Conservation (phyloP, 495 filamentous ascomycete species). For the Neurospora sp. region DNA sequence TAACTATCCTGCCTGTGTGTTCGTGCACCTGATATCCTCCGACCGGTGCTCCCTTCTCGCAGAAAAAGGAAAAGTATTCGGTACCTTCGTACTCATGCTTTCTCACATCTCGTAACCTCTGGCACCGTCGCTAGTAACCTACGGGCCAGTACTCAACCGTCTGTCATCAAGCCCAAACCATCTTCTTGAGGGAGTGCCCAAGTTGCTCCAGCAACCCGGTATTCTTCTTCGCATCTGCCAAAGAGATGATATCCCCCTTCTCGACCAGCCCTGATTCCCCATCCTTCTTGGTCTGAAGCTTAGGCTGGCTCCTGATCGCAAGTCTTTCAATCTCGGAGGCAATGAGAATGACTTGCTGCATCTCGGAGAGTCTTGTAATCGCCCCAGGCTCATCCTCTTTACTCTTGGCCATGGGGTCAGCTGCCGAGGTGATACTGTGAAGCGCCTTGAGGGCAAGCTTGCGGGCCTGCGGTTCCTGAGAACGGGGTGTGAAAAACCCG, state of each 20-base stretch:
- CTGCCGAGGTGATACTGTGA: conserved; percentile 41
- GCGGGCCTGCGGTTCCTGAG: conserved; percentile 16
- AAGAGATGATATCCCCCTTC: conserved; percentile 65
- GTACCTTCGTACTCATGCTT: background rate
- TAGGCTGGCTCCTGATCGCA: conserved; percentile 26
- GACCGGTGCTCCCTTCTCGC: background rate
- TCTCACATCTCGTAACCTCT: background rate
- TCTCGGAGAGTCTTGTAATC: conserved; percentile 46
- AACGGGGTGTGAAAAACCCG: conserved; percentile 17
- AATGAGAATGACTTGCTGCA: conserved; percentile 59
- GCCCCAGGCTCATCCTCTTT: conserved; percentile 18
- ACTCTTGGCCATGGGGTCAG: conserved; percentile 29
- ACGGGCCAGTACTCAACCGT: background rate
- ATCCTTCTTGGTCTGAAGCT: conserved; percentile 11
- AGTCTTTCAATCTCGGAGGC: conserved; percentile 50
- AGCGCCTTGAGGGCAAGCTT: conserved; percentile 52
- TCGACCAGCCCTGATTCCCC: conserved; percentile 41
- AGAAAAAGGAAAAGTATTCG: background rate
- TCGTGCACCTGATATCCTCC: background rate
- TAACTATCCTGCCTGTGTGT: background rate
- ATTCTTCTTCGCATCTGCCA: conserved; percentile 76
- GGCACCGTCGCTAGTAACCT: background rate
- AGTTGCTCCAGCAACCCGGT: conserved; percentile 80
- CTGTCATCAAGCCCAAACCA: conserved; percentile 67
- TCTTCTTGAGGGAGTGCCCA: conserved; percentile 77